Evolutionary conservation across 2,329 filamentous ascomycete species (phyloP).

Genomic region (Achaetomium macrosporum): DNA sequence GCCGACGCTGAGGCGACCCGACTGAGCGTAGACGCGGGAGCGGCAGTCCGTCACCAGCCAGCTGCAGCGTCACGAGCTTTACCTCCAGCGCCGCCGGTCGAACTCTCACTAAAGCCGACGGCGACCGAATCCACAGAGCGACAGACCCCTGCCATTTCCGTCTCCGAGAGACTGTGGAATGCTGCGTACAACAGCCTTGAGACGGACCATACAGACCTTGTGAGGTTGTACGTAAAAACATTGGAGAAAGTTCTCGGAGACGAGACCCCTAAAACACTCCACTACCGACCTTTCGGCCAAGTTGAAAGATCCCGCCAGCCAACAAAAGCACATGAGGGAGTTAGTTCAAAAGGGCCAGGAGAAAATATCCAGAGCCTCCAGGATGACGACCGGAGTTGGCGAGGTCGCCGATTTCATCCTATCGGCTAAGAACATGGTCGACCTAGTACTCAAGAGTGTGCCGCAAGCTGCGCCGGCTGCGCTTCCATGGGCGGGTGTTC

Average conservation of each 20-base stretch:
- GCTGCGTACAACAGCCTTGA: slow-evolving; percentile 28
- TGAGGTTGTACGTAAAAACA: slow-evolving; percentile 24
- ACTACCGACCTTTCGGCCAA: slow-evolving; percentile 6
- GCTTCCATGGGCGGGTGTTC: slow-evolving; percentile 21
- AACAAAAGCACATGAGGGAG: slow-evolving; percentile 27
- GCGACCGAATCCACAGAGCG: slow-evolving; percentile 1
- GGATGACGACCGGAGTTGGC: slow-evolving; percentile 24
- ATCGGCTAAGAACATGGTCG: slow-evolving; percentile 25
- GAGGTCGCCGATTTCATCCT: slow-evolving; percentile 24
- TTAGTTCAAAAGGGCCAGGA: slow-evolving; percentile 28
- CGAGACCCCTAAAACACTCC: not conserved
- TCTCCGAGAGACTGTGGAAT: slow-evolving; percentile 22
- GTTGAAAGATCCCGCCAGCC: slow-evolving; percentile 6
- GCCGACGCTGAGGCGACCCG: no score
- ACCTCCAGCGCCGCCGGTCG: not conserved
- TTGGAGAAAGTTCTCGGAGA: slow-evolving; percentile 10
- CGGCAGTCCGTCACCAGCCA: no score
- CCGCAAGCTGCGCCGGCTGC: slow-evolving; percentile 25
- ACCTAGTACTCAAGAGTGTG: slow-evolving; percentile 24
- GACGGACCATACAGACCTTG: slow-evolving; percentile 21
- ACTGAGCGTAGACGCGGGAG: no score
- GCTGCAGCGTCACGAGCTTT: not conserved
- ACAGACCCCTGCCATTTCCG: not conserved
- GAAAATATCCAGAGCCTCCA: slow-evolving; percentile 25
- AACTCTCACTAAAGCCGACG: not conserved